phyloP scores from a whole-genome alignment of 2,329 filamentous ascomycete genomes.

The Fusarium nurragi region DNA sequence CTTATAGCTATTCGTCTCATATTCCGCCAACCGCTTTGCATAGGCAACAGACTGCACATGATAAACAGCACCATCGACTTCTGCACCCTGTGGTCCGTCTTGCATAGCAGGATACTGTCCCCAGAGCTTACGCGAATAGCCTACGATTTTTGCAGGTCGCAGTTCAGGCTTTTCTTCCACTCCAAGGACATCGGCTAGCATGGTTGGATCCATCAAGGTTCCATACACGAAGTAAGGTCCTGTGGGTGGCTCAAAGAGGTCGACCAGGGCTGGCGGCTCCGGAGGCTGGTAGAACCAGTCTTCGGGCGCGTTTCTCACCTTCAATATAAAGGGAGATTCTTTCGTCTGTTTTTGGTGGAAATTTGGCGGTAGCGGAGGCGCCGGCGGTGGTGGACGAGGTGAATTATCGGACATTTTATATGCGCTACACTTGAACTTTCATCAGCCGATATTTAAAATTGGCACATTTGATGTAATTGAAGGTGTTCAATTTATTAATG shows the following conservation, averaged over 20 bases:
- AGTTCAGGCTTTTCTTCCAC: not conserved
- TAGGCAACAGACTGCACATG: not conserved
- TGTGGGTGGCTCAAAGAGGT: not conserved
- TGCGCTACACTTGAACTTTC: not conserved
- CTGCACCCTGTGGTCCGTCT: not conserved
- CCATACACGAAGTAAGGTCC: conserved; percentile 15
- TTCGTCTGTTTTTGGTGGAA: rapidly evolving
- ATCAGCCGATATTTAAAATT: not conserved
- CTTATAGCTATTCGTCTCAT: conserved; percentile 1
- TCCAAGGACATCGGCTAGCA: not conserved
- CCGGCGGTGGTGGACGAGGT: not conserved
- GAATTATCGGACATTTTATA: not conserved
- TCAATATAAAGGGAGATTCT: not conserved
- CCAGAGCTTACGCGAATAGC: conserved; percentile 5
- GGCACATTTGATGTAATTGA: not conserved
- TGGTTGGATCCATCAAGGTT: conserved; percentile 1
- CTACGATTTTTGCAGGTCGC: not conserved
- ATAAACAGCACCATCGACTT: not conserved
- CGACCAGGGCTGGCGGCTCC: rapidly evolving
- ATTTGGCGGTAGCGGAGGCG: not conserved
- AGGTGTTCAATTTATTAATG: rapidly evolving
- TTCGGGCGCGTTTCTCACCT: not conserved
- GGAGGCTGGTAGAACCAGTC: not conserved
- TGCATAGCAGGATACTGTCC: conserved; percentile 3
- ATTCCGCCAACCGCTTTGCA: not conserved